Conservation (phyloP, 805 yeast genomes). For the Monosporozyma servazzii region DNA sequence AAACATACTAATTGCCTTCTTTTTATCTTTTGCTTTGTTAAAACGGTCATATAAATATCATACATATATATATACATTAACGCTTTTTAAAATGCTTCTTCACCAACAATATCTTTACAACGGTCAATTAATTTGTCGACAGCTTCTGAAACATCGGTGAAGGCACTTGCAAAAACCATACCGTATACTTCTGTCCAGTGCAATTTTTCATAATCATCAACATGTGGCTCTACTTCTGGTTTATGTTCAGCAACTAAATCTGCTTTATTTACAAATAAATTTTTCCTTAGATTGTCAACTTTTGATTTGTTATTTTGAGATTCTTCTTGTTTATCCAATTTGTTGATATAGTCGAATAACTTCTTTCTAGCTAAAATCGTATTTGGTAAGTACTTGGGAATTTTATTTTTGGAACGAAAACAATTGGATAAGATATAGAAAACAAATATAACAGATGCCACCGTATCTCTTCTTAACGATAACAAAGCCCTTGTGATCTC, state of each 20-base stretch:
- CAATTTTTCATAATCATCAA: constrained; percentile 16
- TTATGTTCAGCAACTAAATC: constrained; percentile 1
- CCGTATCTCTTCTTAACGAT: constrained; percentile 40
- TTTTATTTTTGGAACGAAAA: constrained; percentile 28
- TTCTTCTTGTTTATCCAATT: constrained; percentile 20
- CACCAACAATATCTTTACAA: constrained; percentile 39
- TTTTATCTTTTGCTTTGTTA: too few species aligned
- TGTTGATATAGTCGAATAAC: constrained; percentile 33
- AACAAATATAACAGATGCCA: constrained; percentile 36
- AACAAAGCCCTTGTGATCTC: constrained; percentile 32
- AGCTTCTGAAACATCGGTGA: constrained; percentile 38
- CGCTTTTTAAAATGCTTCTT: constrained; percentile 24
- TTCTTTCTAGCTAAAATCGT: constrained; percentile 36
- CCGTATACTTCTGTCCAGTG: constrained; percentile 43
- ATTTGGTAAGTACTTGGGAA: constrained; percentile 40
- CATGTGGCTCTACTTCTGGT: neutral
- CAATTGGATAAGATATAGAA: constrained; percentile 38
- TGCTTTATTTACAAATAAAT: constrained; percentile 6
- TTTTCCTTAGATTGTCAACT: constrained; percentile 6
- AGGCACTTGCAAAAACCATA: constrained; percentile 41
- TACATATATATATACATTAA: too few species aligned
- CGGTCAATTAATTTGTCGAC: constrained; percentile 31
- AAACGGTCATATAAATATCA: too few species aligned
- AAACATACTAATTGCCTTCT: too few species aligned
- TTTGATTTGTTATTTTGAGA: neutral